Percentiles rank a stretch among this genome's conserved stretches.
phyloP scores from a whole-genome alignment of 768 basidiomycete genomes.

The Podaxis sp. region DNA sequence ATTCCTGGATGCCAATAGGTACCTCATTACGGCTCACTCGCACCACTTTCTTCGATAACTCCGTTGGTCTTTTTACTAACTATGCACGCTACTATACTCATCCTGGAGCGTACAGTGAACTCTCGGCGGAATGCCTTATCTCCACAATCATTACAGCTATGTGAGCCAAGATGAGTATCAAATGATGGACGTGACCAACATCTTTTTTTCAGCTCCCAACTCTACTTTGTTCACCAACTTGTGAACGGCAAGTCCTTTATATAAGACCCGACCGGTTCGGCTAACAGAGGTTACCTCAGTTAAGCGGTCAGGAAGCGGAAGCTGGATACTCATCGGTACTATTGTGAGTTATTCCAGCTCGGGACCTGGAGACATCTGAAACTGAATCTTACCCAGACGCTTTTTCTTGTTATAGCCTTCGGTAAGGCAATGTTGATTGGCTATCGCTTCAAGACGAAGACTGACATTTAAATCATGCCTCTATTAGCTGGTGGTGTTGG shows the following conservation, averaged over 20 bases:
- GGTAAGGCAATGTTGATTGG: conserved; percentile 18
- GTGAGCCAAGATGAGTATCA: conserved; percentile 21
- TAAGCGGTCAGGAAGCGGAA: conserved; percentile 23
- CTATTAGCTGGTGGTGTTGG: conserved; percentile 27
- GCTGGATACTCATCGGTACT: conserved; percentile 25
- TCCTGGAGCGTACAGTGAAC: conserved; percentile 14
- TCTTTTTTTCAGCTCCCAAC: conserved; percentile 34
- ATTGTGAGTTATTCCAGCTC: conserved; percentile 22
- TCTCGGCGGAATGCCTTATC: conserved; percentile 40
- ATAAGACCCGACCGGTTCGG: not conserved
- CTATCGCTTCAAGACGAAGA: not conserved
- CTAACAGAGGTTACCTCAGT: conserved; percentile 18
- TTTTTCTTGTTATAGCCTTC: conserved; percentile 28
- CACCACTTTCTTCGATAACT: conserved; percentile 35
- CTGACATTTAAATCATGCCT: not conserved
- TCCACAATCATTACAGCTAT: conserved; percentile 42
- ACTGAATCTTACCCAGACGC: conserved; percentile 14
- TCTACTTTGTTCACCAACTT: conserved; percentile 42
- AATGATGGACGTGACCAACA: not conserved
- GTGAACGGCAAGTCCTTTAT: conserved; percentile 26
- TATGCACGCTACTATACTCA: not conserved
- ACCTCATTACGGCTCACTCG: conserved; percentile 40
- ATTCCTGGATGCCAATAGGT: conserved; percentile 27
- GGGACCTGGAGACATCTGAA: not conserved
- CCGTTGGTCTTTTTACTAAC: conserved; percentile 28